phyloP scores from a whole-genome alignment of 345 rosid species.

The Erodium maritimum region DNA sequence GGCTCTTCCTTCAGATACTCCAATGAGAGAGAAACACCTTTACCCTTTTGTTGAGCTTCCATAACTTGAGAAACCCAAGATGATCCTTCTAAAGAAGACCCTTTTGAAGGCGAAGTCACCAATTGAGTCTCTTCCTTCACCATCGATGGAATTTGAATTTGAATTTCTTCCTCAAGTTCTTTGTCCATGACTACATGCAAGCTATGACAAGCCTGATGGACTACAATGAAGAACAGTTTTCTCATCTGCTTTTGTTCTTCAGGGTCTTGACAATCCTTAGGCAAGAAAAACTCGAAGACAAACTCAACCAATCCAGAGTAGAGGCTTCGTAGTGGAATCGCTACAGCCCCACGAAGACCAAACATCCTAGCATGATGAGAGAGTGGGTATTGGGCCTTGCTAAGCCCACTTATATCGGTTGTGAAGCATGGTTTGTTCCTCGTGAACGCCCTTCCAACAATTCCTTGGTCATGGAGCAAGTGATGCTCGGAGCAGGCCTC shows the following conservation, averaged over 20 bases:
- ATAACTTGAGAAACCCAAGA: constrained; percentile 48
- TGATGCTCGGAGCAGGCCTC: constrained; percentile 81
- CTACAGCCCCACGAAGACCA: constrained; percentile 57
- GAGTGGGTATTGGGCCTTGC: constrained; percentile 64
- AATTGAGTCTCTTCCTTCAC: constrained; percentile 16
- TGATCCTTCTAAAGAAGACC: constrained; percentile 30
- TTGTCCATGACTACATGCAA: constrained; percentile 42
- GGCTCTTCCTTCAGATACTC: constrained; percentile 44
- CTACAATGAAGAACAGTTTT: constrained; percentile 30
- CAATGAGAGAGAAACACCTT: constrained; percentile 50
- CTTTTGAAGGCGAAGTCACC: constrained; percentile 26
- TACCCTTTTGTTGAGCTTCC: constrained; percentile 52
- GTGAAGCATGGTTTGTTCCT: constrained; percentile 51
- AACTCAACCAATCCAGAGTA: constrained; percentile 41
- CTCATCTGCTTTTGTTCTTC: constrained; percentile 37
- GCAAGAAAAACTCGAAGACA: constrained; percentile 78
- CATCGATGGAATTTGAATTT: constrained; percentile 15
- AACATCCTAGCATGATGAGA: constrained; percentile 81
- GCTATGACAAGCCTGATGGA: constrained; percentile 43
- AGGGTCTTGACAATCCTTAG: constrained; percentile 41
- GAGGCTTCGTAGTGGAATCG: constrained; percentile 52
- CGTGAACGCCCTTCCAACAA: constrained; percentile 68
- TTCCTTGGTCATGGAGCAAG: constrained; percentile 60
- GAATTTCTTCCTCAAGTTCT: constrained; percentile 38
- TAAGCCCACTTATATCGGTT: constrained; percentile 47